These are phyloP conservation scores for Circinella minor DNA, from an alignment of 371 early-diverging fungal species.

Conservation along the genomic window DNA sequence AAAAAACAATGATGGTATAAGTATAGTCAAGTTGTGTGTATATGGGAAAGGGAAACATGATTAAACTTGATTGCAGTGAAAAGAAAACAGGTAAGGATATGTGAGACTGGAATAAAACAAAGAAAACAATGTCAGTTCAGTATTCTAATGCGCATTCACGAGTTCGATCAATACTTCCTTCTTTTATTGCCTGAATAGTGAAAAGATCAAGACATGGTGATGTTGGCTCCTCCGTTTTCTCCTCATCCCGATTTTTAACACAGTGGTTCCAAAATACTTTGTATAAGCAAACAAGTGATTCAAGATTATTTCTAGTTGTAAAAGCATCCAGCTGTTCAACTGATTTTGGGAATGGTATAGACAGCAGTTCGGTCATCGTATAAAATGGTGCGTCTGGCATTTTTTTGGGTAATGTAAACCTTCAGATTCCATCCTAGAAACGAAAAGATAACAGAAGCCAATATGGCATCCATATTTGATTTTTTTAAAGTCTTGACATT, in stretches of 20 bases:
- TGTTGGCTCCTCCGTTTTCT: not conserved
- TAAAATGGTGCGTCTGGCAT: conserved; percentile 19
- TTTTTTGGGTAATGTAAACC: conserved; percentile 19
- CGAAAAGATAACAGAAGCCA: conserved; percentile 14
- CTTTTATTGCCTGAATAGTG: not conserved
- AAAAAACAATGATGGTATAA: too few relatives aligned
- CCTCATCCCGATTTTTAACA: not conserved
- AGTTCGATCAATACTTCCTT: not conserved
- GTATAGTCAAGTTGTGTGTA: too few relatives aligned
- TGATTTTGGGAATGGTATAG: conserved; percentile 20
- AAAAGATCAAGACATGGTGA: not conserved
- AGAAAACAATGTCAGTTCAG: not conserved
- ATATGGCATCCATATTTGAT: not conserved
- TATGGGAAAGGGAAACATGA: too few relatives aligned
- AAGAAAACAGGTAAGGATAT: too few relatives aligned
- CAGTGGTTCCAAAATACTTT: conserved; percentile 20
- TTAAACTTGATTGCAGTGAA: too few relatives aligned
- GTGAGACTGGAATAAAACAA: too few relatives aligned
- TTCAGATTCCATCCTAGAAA: conserved; percentile 18
- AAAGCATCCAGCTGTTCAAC: conserved; percentile 21
- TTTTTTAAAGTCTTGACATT: conserved; percentile 12
- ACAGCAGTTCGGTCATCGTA: conserved; percentile 13
- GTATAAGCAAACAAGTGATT: conserved; percentile 20
- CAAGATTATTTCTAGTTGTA: conserved; percentile 18
- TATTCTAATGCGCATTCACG: not conserved